Base-by-base conservation (phyloP, 192 early-diverging fungal species). In the Phlyctochytrium arcticum region DNA sequence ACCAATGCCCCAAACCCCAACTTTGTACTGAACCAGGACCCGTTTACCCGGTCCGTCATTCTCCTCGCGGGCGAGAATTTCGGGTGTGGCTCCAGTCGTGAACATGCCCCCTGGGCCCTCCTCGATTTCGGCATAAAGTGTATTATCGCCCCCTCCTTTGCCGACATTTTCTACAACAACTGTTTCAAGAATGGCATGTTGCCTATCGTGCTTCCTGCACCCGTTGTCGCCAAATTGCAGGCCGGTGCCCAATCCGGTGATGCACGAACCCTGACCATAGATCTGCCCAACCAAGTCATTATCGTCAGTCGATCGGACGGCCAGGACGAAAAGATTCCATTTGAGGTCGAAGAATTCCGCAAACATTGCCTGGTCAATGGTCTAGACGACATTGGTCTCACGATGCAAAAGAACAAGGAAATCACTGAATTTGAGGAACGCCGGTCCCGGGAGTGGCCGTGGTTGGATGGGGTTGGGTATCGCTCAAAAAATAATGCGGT, bases 141-240 rank as follows among this genome's bases (percentile, higher is more conserved):
- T 63, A 83, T 88, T 44, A 83, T 88, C 65, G 83, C 83, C 3
- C 78, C 85, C 7, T 78, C 75, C 48, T 88, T 85, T 60, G 87
- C 87, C 31, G 87, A 88, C 70, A 88, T 88, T 61, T 88, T 88
- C 67, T 83, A 72, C 74, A 88, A 86, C 80, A 88, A 88, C 73
- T 85, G 81, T 57, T 81, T 83, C 78, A 88, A 88, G 67, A 88
- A 88, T 65, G 84, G 85, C 57, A 88, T 88, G 87, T 71, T 88
- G 39, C 85, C 85, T 27, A 62, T 86, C 19, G 48, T 51, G 19
- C 47, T 84, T 17, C 39, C 58, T 12, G 64, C 73, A 30, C 58
- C 49, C 12, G 55, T 57, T 23, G 60, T 68, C 15, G 57, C 65
- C 1, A 35, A 50, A 5, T 36, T 86, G 21, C 68, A 78, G 58